Base-by-base conservation (phyloP, 2,329 filamentous ascomycete species). In the Trichoderma koningiopsis region DNA sequence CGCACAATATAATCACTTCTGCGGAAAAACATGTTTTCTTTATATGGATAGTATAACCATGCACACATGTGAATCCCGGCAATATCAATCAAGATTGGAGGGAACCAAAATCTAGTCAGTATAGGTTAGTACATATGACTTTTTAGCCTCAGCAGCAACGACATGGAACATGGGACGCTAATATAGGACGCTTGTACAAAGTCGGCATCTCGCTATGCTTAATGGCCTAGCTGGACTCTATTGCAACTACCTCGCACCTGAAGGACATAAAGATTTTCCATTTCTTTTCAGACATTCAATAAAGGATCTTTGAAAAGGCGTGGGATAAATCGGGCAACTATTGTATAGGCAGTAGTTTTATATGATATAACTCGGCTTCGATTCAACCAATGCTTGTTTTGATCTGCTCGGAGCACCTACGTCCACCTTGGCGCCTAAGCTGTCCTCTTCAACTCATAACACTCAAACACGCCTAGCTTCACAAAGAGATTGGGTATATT, bases 401-500 rank as follows among this genome's bases (percentile, higher is more conserved):
- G 11, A 35, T 35, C 33, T 35, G 33, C 33, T 35, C 4, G 2
- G 13, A 35, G 11, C 35, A 16, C 13, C 14, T 0, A 5, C 35
- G 4, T 40, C 35, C 4, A 8, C 13, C 35, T 16, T 16, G 1
- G 16, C 35, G 14, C 7, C 14, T 40, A n/a, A 7, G 19, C n/a
- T 47, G 19, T 47, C 19, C 5, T 7, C 7, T 47, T 10, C 43
- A 47, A 24, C n/a, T 22, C 10, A 5, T 11, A 49, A n/a, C 13
- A 31, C 43, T 16, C 56, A 58, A 11, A 4, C 56, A 4, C 56
- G 13, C 5, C 2, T 58, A 5, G 19, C 7, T 53, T n/a, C 5
- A 55, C 14, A 40, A 49, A 55, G 8, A 27, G 24, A 37, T 22
- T 27, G 61, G 57, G 57, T 68, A 61, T 59, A 55, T 68, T 69